Percentiles rank a stretch among this genome's conserved stretches.
Conservation (phyloP, 1,284 basidiomycete species). For the Fomitopsis pinicola region DNA sequence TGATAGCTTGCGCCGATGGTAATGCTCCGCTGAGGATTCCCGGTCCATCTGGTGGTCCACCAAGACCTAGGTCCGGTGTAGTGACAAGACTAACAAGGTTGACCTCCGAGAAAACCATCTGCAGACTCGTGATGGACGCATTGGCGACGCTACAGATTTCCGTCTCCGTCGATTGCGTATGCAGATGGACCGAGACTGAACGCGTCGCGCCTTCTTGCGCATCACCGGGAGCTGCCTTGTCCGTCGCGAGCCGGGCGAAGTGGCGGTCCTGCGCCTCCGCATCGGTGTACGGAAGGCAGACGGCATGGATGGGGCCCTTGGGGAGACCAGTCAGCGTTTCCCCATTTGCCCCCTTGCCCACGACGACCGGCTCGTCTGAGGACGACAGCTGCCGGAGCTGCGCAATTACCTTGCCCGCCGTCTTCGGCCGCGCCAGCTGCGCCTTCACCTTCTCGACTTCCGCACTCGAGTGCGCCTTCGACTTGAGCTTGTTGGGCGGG, state of each 20-base stretch:
- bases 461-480: constrained; percentile 34
- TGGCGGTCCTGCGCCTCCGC: constrained; percentile 52
- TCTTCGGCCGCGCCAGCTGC: constrained; percentile 59
- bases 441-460: constrained; percentile 67
- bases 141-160: constrained; percentile 37
- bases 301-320: constrained; percentile 64
- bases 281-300: constrained; percentile 62
- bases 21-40: constrained; percentile 69
- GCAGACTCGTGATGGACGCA: constrained; percentile 47
- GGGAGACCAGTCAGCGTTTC: constrained; percentile 14
- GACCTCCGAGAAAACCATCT: constrained; percentile 48
- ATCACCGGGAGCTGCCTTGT: constrained; percentile 5
- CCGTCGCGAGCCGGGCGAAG: constrained; percentile 36
- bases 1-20: constrained; percentile 66
- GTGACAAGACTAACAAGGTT: constrained; percentile 54
- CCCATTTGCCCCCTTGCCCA: constrained; percentile 15
- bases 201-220: not conserved
- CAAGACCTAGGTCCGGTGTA: constrained; percentile 56
- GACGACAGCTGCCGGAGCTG: constrained; percentile 51
- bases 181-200: not conserved
- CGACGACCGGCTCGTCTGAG: constrained; percentile 19
- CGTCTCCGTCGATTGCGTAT: constrained; percentile 3
- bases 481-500: constrained; percentile 32
- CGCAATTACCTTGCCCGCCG: constrained; percentile 65
- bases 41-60: constrained; percentile 46